phyloP scores from a whole-genome alignment of 345 rosid species.

The Rubroshorea leprosula region DNA sequence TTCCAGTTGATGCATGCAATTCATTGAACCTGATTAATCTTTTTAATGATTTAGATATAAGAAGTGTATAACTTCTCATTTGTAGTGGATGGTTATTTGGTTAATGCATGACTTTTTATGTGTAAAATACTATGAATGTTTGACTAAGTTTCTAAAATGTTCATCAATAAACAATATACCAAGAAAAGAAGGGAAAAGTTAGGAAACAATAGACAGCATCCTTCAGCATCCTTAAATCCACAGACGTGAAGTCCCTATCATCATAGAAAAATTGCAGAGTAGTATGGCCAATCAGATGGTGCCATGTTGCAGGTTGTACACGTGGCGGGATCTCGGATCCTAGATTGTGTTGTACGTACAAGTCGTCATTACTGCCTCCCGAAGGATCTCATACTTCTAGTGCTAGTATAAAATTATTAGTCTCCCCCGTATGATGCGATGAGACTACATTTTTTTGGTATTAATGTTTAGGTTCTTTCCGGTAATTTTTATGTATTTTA shows the following conservation, averaged over 20 bases:
- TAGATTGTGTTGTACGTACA: conserved; percentile 19
- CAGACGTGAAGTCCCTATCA: conserved; percentile 93
- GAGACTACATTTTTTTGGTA: no score
- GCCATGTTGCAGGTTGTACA: conserved; percentile 18
- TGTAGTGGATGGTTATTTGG: no score
- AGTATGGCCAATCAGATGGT: conserved; percentile 10
- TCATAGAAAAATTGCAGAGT: conserved; percentile 39
- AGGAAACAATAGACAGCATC: conserved; percentile 2
- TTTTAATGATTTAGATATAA: no score
- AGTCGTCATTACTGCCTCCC: no score
- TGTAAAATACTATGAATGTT: background rate
- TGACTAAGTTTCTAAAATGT: background rate
- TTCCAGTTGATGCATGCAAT: no score
- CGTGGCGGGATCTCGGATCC: conserved; percentile 25
- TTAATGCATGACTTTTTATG: background rate
- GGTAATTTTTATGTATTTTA: no score
- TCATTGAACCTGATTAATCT: no score
- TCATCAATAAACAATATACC: background rate
- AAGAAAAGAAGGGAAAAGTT: background rate
- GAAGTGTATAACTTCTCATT: no score
- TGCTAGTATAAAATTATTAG: no score
- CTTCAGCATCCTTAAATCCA: background rate
- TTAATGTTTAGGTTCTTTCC: no score
- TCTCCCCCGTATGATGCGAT: no score
- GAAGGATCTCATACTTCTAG: no score